Evolutionary conservation across 148 eudicot species (phyloP).

Genomic region (Arctostaphylos glauca): DNA sequence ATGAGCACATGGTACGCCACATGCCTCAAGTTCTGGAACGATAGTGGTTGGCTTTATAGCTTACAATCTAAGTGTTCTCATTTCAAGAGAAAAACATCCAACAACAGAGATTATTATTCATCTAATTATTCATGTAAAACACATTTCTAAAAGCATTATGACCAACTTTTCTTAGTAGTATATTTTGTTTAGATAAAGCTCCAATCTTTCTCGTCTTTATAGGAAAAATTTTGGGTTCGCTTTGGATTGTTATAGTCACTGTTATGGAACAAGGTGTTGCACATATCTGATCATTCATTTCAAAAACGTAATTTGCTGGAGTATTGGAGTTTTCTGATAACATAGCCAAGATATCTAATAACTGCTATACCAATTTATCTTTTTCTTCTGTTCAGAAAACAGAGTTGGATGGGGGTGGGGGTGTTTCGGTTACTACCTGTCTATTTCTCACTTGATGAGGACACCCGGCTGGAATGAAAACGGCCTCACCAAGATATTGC

Average conservation of each 20-base stretch:
- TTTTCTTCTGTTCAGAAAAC: neutral
- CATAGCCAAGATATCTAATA: neutral
- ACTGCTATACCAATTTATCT: neutral
- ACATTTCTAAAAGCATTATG: neutral
- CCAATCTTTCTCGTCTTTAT: neutral
- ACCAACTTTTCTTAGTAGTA: neutral
- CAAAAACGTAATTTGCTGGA: neutral
- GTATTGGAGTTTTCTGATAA: neutral
- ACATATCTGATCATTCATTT: neutral
- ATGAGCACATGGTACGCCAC: neutral
- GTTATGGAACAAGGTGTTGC: neutral
- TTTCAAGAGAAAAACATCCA: neutral
- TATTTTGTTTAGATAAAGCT: no score
- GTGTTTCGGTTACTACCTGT: slow-evolving; percentile 33
- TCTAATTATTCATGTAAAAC: neutral
- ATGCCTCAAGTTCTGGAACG: neutral
- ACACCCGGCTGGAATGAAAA: slow-evolving; percentile 87
- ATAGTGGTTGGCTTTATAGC: neutral
- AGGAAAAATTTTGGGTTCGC: neutral
- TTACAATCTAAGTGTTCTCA: neutral
- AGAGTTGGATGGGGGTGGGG: neutral
- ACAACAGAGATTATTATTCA: neutral
- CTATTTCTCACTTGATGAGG: slow-evolving; percentile 96
- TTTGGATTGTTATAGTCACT: neutral
- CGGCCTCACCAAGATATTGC: slow-evolving; percentile 85